Conservation (phyloP, 2,329 filamentous ascomycete species). For the Phaeosphaeriaceae sp. region DNA sequence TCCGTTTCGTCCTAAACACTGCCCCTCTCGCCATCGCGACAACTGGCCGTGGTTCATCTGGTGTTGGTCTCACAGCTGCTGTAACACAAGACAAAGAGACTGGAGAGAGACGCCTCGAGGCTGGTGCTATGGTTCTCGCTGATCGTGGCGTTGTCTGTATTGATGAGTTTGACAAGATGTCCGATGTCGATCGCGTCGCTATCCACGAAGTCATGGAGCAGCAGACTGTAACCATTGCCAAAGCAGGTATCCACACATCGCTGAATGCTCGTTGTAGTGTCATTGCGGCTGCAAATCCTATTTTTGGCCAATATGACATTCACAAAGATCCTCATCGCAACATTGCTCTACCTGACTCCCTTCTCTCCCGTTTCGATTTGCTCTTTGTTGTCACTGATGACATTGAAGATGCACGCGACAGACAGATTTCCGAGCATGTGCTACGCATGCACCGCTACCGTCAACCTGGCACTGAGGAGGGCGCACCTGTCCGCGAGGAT, state of each 20-base stretch:
- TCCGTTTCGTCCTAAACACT: slow-evolving; percentile 96
- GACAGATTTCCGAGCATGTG: slow-evolving; percentile 93
- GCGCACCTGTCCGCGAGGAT: slow-evolving; percentile 90
- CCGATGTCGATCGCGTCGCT: slow-evolving; percentile 93
- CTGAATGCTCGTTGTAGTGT: slow-evolving; percentile 97
- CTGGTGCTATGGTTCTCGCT: slow-evolving; percentile 97
- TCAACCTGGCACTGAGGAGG: slow-evolving; percentile 90
- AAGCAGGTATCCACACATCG: slow-evolving; percentile 97
- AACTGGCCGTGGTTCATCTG: slow-evolving; percentile 93
- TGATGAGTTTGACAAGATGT: slow-evolving; percentile 99
- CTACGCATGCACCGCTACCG: slow-evolving; percentile 97
- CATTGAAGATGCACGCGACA: slow-evolving; percentile 90
- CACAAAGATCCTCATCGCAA: slow-evolving; percentile 99
- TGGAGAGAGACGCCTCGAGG: slow-evolving; percentile 90
- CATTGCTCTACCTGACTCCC: slow-evolving; percentile 93
- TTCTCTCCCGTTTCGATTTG: slow-evolving; percentile 97
- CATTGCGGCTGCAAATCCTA: slow-evolving; percentile 93
- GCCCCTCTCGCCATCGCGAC: slow-evolving; percentile 96
- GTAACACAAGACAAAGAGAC: slow-evolving; percentile 98
- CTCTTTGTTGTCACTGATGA: slow-evolving; percentile 98
- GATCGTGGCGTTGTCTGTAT: slow-evolving; percentile 98
- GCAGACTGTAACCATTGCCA: slow-evolving; percentile 98
- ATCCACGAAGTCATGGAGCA: slow-evolving; percentile 99
- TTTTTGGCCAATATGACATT: slow-evolving; percentile 97
- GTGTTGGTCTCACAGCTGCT: slow-evolving; percentile 95